Evolutionary conservation across 192 early-diverging fungal species (phyloP), one percentile per base, ranked within the genome.

Genomic region (Backusella tarrabulga): DNA sequence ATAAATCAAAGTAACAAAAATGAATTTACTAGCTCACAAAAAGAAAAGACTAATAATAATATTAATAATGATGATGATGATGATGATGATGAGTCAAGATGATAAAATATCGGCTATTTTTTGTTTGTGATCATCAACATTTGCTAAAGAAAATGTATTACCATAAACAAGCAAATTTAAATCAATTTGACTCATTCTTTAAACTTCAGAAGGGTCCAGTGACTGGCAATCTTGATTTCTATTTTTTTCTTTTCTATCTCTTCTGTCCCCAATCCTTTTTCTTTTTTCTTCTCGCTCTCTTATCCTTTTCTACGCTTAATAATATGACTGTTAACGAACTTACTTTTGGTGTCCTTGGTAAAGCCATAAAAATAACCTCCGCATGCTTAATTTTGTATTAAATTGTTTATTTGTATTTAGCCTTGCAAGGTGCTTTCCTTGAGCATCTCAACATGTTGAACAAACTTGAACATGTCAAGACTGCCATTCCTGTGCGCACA

Each of bases 381-480:
- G 1, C 9, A 41, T 14, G 1, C 6, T 36, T 1, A 15, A 9
- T 17, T 17, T 15, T 50, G 12, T 17, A 72, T 32, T 46, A 29
- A 72, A 23, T 26, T 12, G 9, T 12, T 63, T 63, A 9, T 63
- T 63, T 63, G 17, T 50, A 50, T 14, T 6, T 52, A 90, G 96
- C 95, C n/a, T 90, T 99, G 8, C 97, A 99, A 80, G 97, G 97
- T n/a, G 97, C 97, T 32, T 99, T 97, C 75, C 78, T 88, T 17
- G 97, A 99, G 80, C 97, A 99, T 77, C 88, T 97, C 56, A 86
- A 96, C 81, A 88, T 94, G 46, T 89, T 99, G 32, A 83, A 91
- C 66, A 83, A 87, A 4, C 85, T 99, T 71, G 85, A 88, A n/a
- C 76, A 88, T 54, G 88, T 90, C 34, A 81, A 75, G 19, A 73